Evolutionary conservation across 768 basidiomycete species (phyloP), one percentile per base, ranked within the genome.

Genomic region (Pulveroboletus frians): DNA sequence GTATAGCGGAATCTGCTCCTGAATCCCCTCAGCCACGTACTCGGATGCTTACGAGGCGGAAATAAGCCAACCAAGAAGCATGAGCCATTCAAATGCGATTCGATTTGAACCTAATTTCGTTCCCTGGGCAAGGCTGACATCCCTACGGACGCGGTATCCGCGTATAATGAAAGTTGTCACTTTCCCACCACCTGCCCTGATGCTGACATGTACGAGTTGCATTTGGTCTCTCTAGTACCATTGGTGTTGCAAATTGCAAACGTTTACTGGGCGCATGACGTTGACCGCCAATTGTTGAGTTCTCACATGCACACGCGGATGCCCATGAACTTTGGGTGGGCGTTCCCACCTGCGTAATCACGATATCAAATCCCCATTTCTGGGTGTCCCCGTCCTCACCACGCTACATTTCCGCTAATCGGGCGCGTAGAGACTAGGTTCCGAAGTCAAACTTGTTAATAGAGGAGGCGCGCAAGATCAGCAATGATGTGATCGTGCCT

Each of bases 401-500:
- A 49, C 49, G 47, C 35, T 43, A 38, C 49, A 50, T 29, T 30
- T 10, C 30, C 34, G 49, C 43, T 34, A 26, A 49, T 51, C 30
- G 23, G 36, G 48, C 38, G 39, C 23, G 43, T 15, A 29, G 45
- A 38, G 36, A 46, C 39, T 42, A 43, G 30, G 35, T 20, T 27
- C 42, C 45, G 34, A 18, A 41, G 29, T 41, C 45, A 31, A 43
- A 53, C 39, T 41, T 50, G 9, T 18, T 49, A 31, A 46, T 43
- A 36, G 17, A 27, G 20, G n/a, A 47, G 23, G 27, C 30, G 18
- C 43, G 46, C 23, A 36, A 36, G 38, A 39, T 49, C 32, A 44
- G 27, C 40, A 26, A 20, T 49, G 54, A 49, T 57, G 41, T 44
- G 49, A 62, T 61, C 13, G 53, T 61, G 27, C 43, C 48, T 61